Percentiles rank a stretch among this genome's conserved stretches.
Conservation (phyloP, 2,329 filamentous ascomycete species). For the Botrytis fabae region DNA sequence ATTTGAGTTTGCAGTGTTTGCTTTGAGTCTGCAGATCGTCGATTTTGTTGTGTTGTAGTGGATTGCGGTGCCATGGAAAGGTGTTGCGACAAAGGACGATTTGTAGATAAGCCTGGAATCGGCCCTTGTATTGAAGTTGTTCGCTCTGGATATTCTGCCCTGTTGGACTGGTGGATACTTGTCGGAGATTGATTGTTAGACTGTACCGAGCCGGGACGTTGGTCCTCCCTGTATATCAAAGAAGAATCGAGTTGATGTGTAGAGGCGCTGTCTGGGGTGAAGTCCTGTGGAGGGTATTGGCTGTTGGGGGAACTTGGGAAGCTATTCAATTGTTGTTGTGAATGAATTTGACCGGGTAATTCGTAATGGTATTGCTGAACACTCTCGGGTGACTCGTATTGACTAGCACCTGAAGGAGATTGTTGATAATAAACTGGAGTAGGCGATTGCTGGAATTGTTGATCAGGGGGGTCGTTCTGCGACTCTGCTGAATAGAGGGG, state of each 20-base stretch:
- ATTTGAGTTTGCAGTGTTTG: slow-evolving; percentile 31
- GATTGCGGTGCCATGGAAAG: slow-evolving; percentile 36
- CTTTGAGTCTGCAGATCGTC: slow-evolving; percentile 39
- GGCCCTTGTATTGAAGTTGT: slow-evolving; percentile 35
- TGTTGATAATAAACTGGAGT: slow-evolving; percentile 16
- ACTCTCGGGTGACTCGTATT: slow-evolving; percentile 27
- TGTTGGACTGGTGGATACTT: slow-evolving; percentile 25
- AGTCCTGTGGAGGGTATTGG: slow-evolving; percentile 46
- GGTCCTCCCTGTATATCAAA: slow-evolving; percentile 40
- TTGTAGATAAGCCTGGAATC: slow-evolving; percentile 12
- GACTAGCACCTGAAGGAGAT: slow-evolving; percentile 11
- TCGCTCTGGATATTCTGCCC: slow-evolving; percentile 35
- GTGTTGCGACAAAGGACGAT: slow-evolving; percentile 35
- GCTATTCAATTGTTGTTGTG: slow-evolving; percentile 33
- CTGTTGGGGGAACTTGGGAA: slow-evolving; percentile 38
- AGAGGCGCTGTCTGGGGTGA: slow-evolving; percentile 54
- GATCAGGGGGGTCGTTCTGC: slow-evolving; percentile 42
- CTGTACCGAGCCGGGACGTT: slow-evolving; percentile 38
- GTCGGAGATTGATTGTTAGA: slow-evolving; percentile 38
- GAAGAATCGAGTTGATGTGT: slow-evolving; percentile 64
- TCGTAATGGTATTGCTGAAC: slow-evolving; percentile 36
- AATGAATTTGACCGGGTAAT: slow-evolving; percentile 33
- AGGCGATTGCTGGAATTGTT: slow-evolving; percentile 35
- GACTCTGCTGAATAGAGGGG: slow-evolving; percentile 36
- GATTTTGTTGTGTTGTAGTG: slow-evolving; percentile 32